Evolutionary conservation across 2,329 filamentous ascomycete genomes (phyloP).

Genomic region (Penicillium griseofulvum): DNA sequence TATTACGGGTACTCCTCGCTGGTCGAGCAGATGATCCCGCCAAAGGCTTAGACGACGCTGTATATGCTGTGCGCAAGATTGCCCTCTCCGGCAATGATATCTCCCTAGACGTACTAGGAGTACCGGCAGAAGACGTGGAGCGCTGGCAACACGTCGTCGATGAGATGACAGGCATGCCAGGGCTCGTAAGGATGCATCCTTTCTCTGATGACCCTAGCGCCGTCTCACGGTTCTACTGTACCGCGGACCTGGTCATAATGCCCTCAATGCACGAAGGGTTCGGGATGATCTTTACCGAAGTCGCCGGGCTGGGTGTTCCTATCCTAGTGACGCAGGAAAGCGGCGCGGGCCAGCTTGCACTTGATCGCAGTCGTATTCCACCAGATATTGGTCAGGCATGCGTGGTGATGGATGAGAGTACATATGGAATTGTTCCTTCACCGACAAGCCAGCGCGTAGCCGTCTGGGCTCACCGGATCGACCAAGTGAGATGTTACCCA

Average conservation of each 20-base stretch:
- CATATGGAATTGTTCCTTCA: not conserved
- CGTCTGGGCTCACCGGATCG: not conserved
- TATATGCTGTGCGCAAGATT: not conserved
- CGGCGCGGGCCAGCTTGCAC: not conserved
- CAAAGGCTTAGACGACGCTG: not conserved
- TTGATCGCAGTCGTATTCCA: slow-evolving; percentile 1
- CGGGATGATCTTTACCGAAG: slow-evolving; percentile 1
- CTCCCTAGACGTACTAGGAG: not conserved
- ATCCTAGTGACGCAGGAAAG: slow-evolving; percentile 1
- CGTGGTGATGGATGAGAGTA: not conserved
- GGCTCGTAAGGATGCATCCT: not conserved
- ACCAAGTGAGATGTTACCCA: not conserved
- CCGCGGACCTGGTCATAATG: not conserved
- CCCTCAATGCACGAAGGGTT: slow-evolving; percentile 3
- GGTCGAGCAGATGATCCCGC: slow-evolving; percentile 1
- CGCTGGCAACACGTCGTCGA: not conserved
- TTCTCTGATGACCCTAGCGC: not conserved
- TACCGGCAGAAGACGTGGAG: not conserved
- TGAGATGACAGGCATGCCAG: not conserved
- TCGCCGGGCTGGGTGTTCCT: not conserved
- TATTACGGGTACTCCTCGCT: slow-evolving; percentile 1
- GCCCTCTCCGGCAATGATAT: not conserved
- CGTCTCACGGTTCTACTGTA: not conserved
- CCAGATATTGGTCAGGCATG: not conserved
- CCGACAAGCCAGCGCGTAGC: not conserved